Conservation (phyloP, 2,329 filamentous ascomycete species). For the Bipolaris sorokiniana region DNA sequence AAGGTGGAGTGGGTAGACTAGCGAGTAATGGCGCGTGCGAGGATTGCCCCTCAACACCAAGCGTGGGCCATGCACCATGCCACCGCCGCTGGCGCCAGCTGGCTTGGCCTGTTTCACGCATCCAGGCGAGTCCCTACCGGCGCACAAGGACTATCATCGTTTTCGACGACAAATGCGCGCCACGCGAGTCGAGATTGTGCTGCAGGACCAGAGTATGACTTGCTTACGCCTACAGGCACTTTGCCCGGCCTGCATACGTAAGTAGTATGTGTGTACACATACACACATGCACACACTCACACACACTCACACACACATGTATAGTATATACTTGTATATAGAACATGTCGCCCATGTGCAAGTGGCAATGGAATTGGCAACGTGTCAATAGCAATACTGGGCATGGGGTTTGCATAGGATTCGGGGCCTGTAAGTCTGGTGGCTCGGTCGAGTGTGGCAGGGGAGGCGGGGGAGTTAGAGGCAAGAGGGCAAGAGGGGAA, state of each 20-base stretch:
- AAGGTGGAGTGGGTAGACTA: neutral
- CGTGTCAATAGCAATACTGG: constrained; percentile 12
- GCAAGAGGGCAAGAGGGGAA: neutral
- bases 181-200: neutral
- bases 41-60: constrained; percentile 40
- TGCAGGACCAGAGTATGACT: neutral
- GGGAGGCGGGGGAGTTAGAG: neutral
- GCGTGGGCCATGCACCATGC: constrained; percentile 33
- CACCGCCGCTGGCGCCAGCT: constrained; percentile 30
- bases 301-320: too few relatives aligned
- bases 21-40: constrained; percentile 11
- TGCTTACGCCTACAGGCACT: neutral
- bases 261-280: neutral
- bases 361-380: constrained; percentile 8
- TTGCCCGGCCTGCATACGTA: neutral
- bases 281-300: too few relatives aligned
- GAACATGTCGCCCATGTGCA: neutral
- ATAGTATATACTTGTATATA: too few relatives aligned
- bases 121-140: constrained; percentile 11
- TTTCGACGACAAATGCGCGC: too few relatives aligned
- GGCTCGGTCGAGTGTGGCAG: neutral
- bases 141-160: too few relatives aligned
- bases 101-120: constrained; percentile 26
- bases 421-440: neutral
- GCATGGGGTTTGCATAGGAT: neutral